phyloP scores from a whole-genome alignment of 805 yeast genomes.

The Pichia californica region DNA sequence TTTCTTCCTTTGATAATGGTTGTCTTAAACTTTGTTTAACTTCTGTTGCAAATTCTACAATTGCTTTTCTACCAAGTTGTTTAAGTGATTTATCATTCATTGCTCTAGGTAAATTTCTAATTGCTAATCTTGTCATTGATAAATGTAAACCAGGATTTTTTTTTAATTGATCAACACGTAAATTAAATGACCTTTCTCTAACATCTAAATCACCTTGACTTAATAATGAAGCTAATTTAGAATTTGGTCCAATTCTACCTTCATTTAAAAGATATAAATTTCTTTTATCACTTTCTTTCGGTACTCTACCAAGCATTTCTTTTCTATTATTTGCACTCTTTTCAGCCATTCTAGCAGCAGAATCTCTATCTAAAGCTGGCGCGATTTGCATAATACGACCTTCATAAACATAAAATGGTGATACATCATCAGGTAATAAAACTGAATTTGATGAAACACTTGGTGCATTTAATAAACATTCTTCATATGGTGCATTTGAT shows the following conservation, averaged over 20 bases:
- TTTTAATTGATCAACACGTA: slow-evolving; percentile 84
- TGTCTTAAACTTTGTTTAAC: slow-evolving; percentile 71
- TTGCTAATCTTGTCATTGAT: slow-evolving; percentile 91
- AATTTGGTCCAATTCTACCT: slow-evolving; percentile 80
- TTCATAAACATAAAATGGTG: slow-evolving; percentile 82
- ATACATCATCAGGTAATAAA: slow-evolving; percentile 86
- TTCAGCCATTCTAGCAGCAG: slow-evolving; percentile 70
- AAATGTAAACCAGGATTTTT: slow-evolving; percentile 88
- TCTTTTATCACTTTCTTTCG: slow-evolving; percentile 76
- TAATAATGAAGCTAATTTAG: slow-evolving; percentile 67
- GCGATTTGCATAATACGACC: slow-evolving; percentile 84
- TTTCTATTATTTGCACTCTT: slow-evolving; percentile 67
- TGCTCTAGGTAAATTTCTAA: slow-evolving; percentile 88
- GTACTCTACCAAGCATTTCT: slow-evolving; percentile 72
- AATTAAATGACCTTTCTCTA: slow-evolving; percentile 78
- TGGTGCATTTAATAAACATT: slow-evolving; percentile 77
- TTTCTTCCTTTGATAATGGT: slow-evolving; percentile 83
- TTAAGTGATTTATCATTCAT: slow-evolving; percentile 85
- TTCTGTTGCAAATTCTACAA: slow-evolving; percentile 89
- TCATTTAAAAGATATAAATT: slow-evolving; percentile 83
- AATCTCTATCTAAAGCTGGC: slow-evolving; percentile 79
- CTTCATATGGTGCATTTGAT: slow-evolving; percentile 51
- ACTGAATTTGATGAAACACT: slow-evolving; percentile 51
- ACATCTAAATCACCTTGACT: slow-evolving; percentile 72
- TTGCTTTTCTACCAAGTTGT: slow-evolving; percentile 89